These are phyloP conservation scores for Pseudotsuga menziesii DNA, from an alignment of 75 land plant species.

Conservation along the genomic window DNA sequence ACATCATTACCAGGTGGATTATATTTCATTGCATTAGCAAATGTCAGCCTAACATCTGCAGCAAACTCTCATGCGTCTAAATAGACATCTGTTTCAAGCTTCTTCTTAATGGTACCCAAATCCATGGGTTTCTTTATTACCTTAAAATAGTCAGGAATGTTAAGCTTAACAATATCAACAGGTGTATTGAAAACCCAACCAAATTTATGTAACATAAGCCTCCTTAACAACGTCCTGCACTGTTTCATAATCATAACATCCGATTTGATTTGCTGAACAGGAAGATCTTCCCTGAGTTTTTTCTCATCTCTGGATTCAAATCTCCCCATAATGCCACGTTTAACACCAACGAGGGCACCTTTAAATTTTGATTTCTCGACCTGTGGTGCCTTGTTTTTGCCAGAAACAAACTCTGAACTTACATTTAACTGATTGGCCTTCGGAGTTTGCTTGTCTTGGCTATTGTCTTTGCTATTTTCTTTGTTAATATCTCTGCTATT, in stretches of 20 bases:
- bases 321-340: constrained; percentile 24
- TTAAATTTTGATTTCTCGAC: constrained; percentile 19
- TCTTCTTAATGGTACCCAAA: constrained; percentile 76
- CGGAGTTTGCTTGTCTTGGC: constrained; percentile 35
- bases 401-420: constrained; percentile 33
- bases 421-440: constrained; percentile 31
- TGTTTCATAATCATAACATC: constrained; percentile 51
- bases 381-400: constrained; percentile 33
- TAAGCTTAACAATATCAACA: constrained; percentile 76
- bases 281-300: constrained; percentile 18
- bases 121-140: constrained; percentile 93
- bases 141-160: constrained; percentile 76
- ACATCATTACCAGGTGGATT: constrained; percentile 91
- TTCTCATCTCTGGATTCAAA: constrained; percentile 19
- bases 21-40: constrained; percentile 83
- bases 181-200: constrained; percentile 78
- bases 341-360: constrained; percentile 18
- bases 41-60: constrained; percentile 87
- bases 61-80: constrained; percentile 52
- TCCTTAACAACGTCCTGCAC: constrained; percentile 52
- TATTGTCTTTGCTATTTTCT: constrained; percentile 14
- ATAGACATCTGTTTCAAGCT: constrained; percentile 40
- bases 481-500: constrained; percentile 4
- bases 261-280: constrained; percentile 6
- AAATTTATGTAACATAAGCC: constrained; percentile 65